Evolutionary conservation across 257 asterid genomes (phyloP).

Genomic region (Ophiorrhiza pumila): DNA sequence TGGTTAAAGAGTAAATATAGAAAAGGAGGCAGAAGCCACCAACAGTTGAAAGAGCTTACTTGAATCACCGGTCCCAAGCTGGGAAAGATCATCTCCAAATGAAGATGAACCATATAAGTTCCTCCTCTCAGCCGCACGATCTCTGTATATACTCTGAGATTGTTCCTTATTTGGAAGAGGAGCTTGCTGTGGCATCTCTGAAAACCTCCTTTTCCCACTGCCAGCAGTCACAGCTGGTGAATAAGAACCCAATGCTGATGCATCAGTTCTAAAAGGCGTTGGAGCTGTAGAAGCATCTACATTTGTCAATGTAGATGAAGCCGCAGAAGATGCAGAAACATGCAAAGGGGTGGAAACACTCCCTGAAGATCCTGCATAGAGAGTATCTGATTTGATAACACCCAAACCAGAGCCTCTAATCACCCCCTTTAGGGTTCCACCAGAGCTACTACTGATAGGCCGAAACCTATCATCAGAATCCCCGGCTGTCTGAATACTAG

Average conservation of each 20-base stretch:
- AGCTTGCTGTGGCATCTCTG: constrained; percentile 70
- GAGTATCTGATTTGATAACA: constrained; percentile 73
- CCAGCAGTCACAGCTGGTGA: constrained; percentile 53
- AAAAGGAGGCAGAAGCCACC: constrained; percentile 9
- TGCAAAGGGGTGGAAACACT: constrained; percentile 35
- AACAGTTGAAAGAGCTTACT: constrained; percentile 53
- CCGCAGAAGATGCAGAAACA: constrained; percentile 35
- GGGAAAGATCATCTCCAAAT: constrained; percentile 60
- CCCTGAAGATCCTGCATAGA: constrained; percentile 52
- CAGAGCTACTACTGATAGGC: constrained; percentile 45
- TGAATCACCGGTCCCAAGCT: constrained; percentile 67
- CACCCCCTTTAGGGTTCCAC: constrained; percentile 78
- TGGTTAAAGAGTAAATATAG: background rate
- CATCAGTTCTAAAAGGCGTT: constrained; percentile 73
- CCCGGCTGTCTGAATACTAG: constrained; percentile 39
- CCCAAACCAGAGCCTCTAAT: constrained; percentile 87
- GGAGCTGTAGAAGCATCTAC: constrained; percentile 44
- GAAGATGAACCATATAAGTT: constrained; percentile 84
- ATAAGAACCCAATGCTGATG: constrained; percentile 80
- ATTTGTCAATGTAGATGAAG: constrained; percentile 34
- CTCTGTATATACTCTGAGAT: constrained; percentile 70
- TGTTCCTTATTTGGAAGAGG: constrained; percentile 54
- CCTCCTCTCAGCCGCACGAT: constrained; percentile 98
- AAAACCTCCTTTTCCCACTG: constrained; percentile 86
- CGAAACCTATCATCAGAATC: constrained; percentile 66